Evolutionary conservation across 768 basidiomycete genomes (phyloP), one percentile per base, ranked within the genome.

Genomic region (Baorangia bicolor): DNA sequence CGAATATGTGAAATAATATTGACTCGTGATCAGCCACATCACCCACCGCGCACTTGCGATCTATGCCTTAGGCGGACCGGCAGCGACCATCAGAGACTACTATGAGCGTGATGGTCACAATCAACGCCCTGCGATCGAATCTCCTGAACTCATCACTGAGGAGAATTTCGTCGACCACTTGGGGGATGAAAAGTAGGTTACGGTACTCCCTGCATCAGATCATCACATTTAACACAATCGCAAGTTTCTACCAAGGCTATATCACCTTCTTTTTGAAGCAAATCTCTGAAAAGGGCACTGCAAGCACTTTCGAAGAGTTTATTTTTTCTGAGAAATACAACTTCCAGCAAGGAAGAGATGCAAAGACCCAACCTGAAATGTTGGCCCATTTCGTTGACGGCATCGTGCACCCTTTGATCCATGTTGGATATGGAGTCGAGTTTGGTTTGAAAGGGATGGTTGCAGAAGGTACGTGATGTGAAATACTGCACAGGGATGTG

Each of bases 331-430:
- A 71, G 21, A 56, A 64, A 33, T 68, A 66, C 49, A 73, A 68
- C 37, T 61, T 57, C 18, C 57, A 40, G 40, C 9, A 60, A 16
- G 65, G 59, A 30, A 55, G 50, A 28, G 51, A 63, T 25, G 46
- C 35, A 2, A 42, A 38, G 0, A 5, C 55, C 3, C 76, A 80
- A 25, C 83, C 81, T 0, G 71, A 77, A 53, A 83, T 89, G 81
- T 65, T 88, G 7, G 73, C 69, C 49, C 79, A 84, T 18, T 74
- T 83, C 52, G 28, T 56, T 14, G 69, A 75, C 0, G 82, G 78
- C 0, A 59, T 88, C 21, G 5, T 88, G 2, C 88, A 90, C 59
- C 78, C 87, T 0, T 42, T 87, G 51, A 88, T 89, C 42, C 84
- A 88, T 61, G 60, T 73, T 10, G 86, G 84, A 3, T 79, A 82